phyloP scores from a whole-genome alignment of 768 basidiomycete species.

The Crassisporium funariophilum region DNA sequence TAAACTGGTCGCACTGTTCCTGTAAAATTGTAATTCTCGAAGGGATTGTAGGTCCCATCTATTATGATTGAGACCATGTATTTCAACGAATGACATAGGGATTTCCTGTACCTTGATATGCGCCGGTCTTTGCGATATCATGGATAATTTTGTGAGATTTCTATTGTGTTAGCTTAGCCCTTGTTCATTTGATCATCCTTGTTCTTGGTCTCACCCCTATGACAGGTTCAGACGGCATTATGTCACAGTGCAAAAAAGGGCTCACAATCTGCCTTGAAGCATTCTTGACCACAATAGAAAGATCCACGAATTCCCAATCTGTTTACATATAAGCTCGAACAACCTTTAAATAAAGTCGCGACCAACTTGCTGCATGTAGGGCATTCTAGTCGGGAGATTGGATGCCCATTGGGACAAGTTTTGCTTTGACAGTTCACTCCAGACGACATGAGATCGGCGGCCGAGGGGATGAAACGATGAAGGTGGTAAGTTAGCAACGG shows the following conservation, averaged over 20 bases:
- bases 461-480: no score
- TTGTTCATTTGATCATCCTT: conserved; percentile 8
- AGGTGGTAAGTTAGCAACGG: conserved; percentile 11
- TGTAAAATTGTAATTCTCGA: conserved; percentile 75
- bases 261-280: conserved; percentile 95
- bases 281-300: conserved; percentile 93
- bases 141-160: conserved; percentile 85
- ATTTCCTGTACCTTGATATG: conserved; percentile 16
- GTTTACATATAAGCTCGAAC: conserved; percentile 11
- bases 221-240: conserved; percentile 10
- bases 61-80: conserved; percentile 2
- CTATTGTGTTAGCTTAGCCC: conserved; percentile 37
- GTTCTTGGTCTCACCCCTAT: conserved; percentile 35
- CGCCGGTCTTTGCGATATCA: conserved; percentile 50
- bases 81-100: neutral
- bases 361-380: conserved; percentile 91
- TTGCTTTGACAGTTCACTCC: conserved; percentile 64
- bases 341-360: conserved; percentile 2
- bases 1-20: conserved; percentile 82
- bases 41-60: conserved; percentile 84
- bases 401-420: conserved; percentile 77
- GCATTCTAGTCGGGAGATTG: conserved; percentile 85
- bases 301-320: conserved; percentile 84
- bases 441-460: conserved; percentile 18
- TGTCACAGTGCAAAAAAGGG: conserved; percentile 19